Conservation (phyloP, 495 filamentous ascomycete genomes). For the Schizothecium vesticola region DNA sequence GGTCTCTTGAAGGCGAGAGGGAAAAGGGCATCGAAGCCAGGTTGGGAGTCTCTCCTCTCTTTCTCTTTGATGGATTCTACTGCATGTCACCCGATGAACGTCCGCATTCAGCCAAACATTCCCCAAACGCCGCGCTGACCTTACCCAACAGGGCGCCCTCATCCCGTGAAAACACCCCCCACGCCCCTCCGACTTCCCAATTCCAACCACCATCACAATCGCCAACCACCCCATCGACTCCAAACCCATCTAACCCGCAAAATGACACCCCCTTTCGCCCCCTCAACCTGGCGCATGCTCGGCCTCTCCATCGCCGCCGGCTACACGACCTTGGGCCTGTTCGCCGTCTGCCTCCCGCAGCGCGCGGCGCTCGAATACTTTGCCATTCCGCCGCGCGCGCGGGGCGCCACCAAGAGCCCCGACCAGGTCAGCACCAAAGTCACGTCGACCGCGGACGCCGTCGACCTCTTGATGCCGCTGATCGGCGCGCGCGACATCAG, state of each 20-base stretch:
- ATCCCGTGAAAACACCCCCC: no score
- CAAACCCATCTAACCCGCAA: neutral
- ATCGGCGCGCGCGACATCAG: slow-evolving; percentile 1
- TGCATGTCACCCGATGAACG: neutral
- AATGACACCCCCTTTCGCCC: neutral
- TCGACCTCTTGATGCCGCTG: neutral
- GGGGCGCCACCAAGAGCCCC: neutral
- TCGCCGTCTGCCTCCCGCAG: neutral
- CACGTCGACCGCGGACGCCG: neutral
- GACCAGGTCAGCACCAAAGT: no score
- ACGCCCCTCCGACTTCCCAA: neutral
- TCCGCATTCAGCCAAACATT: neutral
- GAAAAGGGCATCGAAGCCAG: no score
- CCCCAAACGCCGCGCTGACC: neutral
- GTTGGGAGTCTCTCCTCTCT: neutral
- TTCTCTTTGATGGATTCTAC: neutral
- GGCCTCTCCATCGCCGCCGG: slow-evolving; percentile 6
- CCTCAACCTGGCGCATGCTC: slow-evolving; percentile 2
- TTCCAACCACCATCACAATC: neutral
- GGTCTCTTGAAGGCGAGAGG: no score
- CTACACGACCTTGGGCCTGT: slow-evolving; percentile 1
- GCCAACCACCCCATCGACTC: neutral
- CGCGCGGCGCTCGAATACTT: slow-evolving; percentile 1
- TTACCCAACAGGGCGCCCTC: neutral
- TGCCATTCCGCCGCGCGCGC: neutral